phyloP scores from a whole-genome alignment of 169 alveolate species.

The Besnoitia besnoiti region DNA sequence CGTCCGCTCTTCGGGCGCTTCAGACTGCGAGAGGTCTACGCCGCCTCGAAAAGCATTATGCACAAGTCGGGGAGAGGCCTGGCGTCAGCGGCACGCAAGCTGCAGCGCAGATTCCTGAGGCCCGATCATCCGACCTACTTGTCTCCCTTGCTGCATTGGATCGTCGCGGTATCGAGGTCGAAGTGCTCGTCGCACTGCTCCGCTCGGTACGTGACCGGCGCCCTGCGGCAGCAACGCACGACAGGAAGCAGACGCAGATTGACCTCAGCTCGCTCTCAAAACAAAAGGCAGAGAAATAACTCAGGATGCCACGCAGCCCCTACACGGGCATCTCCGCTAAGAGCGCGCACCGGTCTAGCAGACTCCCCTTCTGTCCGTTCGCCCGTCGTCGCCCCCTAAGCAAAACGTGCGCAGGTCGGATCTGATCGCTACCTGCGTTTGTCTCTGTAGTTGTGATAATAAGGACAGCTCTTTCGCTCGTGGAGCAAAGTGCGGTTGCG shows the following conservation, averaged over 20 bases:
- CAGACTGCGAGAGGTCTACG: no score
- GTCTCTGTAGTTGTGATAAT: conserved; percentile 69
- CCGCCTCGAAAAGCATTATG: no score
- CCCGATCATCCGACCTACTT: conserved; percentile 28
- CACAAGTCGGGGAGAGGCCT: no score
- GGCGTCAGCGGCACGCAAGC: no score
- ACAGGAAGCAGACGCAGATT: not conserved
- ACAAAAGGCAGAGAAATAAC: not conserved
- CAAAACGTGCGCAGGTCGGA: not conserved
- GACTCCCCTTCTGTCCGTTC: not conserved
- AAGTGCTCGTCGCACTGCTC: conserved; percentile 72
- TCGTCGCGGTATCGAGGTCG: conserved; percentile 54
- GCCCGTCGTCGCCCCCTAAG: not conserved
- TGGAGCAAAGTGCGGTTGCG: conserved; percentile 31
- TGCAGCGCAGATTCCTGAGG: no score
- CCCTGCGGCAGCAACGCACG: not conserved
- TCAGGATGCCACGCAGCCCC: not conserved
- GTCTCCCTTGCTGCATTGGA: conserved; percentile 69
- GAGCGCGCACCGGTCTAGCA: no score
- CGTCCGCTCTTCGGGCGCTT: no score
- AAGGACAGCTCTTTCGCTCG: conserved; percentile 70
- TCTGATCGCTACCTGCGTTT: conserved; percentile 42
- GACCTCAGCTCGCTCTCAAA: not conserved
- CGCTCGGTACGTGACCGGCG: conserved; percentile 62
- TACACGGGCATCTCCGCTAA: not conserved